Evolutionary conservation across 805 yeast genomes (phyloP).

Genomic region (Ogataea allantospora): DNA sequence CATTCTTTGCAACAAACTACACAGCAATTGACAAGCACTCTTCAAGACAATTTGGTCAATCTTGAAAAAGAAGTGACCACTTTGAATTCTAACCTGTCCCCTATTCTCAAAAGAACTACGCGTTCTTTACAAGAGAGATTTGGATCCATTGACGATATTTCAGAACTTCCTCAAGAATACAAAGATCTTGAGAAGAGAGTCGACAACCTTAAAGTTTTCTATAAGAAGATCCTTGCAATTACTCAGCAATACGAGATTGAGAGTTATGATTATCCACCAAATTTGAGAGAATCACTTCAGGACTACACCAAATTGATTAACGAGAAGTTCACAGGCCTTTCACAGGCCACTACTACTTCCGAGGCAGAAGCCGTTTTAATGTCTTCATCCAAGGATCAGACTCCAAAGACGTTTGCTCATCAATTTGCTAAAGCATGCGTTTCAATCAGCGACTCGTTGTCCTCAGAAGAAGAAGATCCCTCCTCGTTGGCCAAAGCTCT

Average conservation of each 20-base stretch:
- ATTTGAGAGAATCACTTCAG: conserved; percentile 60
- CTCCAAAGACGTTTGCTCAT: conserved; percentile 74
- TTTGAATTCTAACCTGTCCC: conserved; percentile 41
- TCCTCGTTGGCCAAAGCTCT: conserved; percentile 54
- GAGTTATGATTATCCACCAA: conserved; percentile 82
- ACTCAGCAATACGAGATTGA: conserved; percentile 69
- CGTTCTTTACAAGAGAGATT: conserved; percentile 61
- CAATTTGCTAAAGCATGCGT: conserved; percentile 60
- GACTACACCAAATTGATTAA: conserved; percentile 59
- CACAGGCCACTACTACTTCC: conserved; percentile 62
- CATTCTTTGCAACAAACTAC: conserved; percentile 36
- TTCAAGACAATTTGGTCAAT: conserved; percentile 33
- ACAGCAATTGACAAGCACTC: conserved; percentile 30
- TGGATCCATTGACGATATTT: conserved; percentile 63
- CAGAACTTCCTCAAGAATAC: conserved; percentile 75
- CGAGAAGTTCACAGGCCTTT: conserved; percentile 56
- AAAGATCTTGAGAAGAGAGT: conserved; percentile 63
- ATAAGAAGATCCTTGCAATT: conserved; percentile 49
- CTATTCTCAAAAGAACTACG: conserved; percentile 58
- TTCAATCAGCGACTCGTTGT: conserved; percentile 47
- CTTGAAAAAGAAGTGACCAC: conserved; percentile 36
- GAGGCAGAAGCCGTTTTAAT: conserved; percentile 60
- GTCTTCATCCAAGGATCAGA: conserved; percentile 32
- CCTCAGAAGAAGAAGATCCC: conserved; percentile 35
- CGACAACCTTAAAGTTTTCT: conserved; percentile 60